Percentiles rank a stretch among this genome's conserved stretches.
These are phyloP conservation scores for Dysphania ambrosioides DNA, from an alignment of 148 eudicot species.

Conservation along the genomic window DNA sequence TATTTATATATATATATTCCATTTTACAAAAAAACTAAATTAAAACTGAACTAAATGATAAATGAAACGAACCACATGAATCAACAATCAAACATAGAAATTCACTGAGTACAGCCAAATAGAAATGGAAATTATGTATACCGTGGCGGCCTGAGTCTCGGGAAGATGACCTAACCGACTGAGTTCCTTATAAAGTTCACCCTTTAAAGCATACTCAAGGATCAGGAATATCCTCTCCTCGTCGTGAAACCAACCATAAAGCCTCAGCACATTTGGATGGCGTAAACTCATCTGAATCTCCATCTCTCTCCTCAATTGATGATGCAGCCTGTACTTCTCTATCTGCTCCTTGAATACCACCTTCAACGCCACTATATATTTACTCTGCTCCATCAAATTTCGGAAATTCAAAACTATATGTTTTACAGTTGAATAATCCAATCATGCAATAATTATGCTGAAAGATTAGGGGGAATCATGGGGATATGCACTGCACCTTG, in stretches of 20 bases:
- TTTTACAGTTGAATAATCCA: not conserved
- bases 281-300: conserved; percentile 71
- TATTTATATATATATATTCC: too few relatives aligned
- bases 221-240: conserved; percentile 61
- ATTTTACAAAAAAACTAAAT: too few relatives aligned
- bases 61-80: too few relatives aligned
- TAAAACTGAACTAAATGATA: too few relatives aligned
- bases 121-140: conserved; percentile 9
- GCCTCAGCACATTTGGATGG: conserved; percentile 73
- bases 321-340: conserved; percentile 60
- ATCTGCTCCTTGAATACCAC: conserved; percentile 90
- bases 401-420: not conserved
- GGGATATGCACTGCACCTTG: conserved; percentile 33
- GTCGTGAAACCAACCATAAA: conserved; percentile 88
- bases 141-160: conserved; percentile 81
- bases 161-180: conserved; percentile 44
- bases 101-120: not conserved
- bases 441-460: not conserved
- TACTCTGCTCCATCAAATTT: conserved; percentile 39
- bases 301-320: conserved; percentile 86
- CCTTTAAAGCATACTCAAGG: conserved; percentile 75
- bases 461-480: not conserved
- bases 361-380: conserved; percentile 84
- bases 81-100: conserved; percentile 7
- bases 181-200: conserved; percentile 70